These are phyloP conservation scores for Candida railenensis DNA, from an alignment of 805 yeast species.

Conservation along the genomic window DNA sequence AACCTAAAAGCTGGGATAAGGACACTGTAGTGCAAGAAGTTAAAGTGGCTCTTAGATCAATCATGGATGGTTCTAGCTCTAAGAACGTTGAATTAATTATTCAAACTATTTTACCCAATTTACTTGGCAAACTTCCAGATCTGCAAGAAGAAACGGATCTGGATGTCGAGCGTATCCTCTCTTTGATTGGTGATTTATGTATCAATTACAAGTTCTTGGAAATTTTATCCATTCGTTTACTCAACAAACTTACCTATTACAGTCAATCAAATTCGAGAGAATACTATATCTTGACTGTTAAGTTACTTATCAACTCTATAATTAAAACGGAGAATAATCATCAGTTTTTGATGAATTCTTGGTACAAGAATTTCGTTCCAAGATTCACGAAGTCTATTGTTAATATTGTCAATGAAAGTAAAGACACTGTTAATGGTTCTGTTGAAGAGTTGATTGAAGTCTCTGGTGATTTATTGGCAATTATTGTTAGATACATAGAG, in stretches of 20 bases:
- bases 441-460: slow-evolving; percentile 31
- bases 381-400: slow-evolving; percentile 17
- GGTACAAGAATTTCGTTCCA: slow-evolving; percentile 45
- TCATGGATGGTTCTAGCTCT: slow-evolving; percentile 29
- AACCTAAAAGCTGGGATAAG: slow-evolving; percentile 27
- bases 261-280: slow-evolving; percentile 1
- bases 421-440: background rate
- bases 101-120: slow-evolving; percentile 28
- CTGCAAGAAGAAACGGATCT: slow-evolving; percentile 27
- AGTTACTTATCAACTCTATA: slow-evolving; percentile 24
- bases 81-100: slow-evolving; percentile 9
- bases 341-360: slow-evolving; percentile 41
- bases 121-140: slow-evolving; percentile 16
- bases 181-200: slow-evolving; percentile 28
- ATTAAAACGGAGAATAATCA: slow-evolving; percentile 25
- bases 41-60: slow-evolving; percentile 50
- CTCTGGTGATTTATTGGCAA: slow-evolving; percentile 41
- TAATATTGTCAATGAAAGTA: background rate
- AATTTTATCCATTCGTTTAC: slow-evolving; percentile 40
- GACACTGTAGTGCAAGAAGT: slow-evolving; percentile 54
- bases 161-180: slow-evolving; percentile 12
- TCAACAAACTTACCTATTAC: slow-evolving; percentile 32
- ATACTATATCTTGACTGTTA: slow-evolving; percentile 13
- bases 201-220: slow-evolving; percentile 45
- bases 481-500: slow-evolving; percentile 39